A percentile compares a stretch with the other conserved stretches of the same genome.
phyloP scores from a whole-genome alignment of 139 green algal species.

The Chlorella sp. region DNA sequence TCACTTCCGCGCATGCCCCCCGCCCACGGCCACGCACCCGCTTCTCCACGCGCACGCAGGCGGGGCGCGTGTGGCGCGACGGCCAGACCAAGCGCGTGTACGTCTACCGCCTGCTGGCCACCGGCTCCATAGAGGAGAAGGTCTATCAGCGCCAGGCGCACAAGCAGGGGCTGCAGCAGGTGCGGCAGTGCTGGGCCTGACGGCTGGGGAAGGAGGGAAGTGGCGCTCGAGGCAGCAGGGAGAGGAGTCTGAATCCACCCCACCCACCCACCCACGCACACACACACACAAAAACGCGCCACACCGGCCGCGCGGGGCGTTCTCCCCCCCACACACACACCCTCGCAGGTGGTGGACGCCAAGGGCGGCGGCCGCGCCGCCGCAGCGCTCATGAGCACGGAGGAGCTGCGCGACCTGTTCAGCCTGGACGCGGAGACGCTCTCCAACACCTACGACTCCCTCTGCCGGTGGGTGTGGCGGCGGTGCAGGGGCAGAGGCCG shows the following conservation, averaged over 20 bases:
- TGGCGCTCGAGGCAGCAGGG: too few species aligned
- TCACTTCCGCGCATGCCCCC: too few species aligned
- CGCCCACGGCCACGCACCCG: too few species aligned
- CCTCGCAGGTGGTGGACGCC: constrained; percentile 29
- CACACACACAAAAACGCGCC: too few species aligned
- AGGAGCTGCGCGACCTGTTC: constrained; percentile 96
- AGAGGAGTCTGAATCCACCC: too few species aligned
- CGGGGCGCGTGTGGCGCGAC: constrained; percentile 94
- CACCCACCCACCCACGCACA: too few species aligned
- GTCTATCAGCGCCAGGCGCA: constrained; percentile 96
- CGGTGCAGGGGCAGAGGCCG: not conserved
- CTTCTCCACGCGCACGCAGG: too few species aligned
- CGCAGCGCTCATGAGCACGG: constrained; percentile 71
- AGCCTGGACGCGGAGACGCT: constrained; percentile 53
- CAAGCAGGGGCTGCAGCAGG: constrained; percentile 79
- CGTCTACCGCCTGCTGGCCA: constrained; percentile 96
- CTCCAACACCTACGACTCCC: constrained; percentile 85
- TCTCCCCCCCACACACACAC: too few species aligned
- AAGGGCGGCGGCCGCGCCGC: constrained; percentile 14
- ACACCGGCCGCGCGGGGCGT: too few species aligned
- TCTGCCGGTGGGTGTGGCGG: constrained; percentile 36
- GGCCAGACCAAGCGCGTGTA: constrained; percentile 96
- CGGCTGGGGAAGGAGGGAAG: too few species aligned
- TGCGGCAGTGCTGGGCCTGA: constrained; percentile 46
- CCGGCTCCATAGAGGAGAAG: constrained; percentile 98